Evolutionary conservation across 2,329 filamentous ascomycete genomes (phyloP), one percentile per base, ranked within the genome.

Genomic region (Pezizomycotina sp.): DNA sequence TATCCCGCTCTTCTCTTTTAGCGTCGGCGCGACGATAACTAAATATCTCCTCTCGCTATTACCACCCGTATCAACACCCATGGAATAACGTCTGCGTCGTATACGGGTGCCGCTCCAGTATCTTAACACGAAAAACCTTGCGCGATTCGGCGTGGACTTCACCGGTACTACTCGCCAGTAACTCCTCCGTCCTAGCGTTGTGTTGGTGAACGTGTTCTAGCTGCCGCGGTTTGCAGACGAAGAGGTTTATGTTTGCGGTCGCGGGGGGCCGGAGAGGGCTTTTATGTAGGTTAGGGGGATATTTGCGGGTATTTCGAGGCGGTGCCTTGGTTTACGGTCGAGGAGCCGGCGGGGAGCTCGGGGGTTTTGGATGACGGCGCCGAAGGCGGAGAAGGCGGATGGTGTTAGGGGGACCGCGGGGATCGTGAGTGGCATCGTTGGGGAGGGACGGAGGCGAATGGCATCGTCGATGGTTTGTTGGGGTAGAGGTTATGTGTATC

Each of bases 81-180:
- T 62, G 89, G 89, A 27, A 80, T 68, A 98, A 95, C 0, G 83
- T 92, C 61, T 98, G 89, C 1, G 80, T 80, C 1, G 89, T 95
- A 58, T 74, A 95, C 0, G 89, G 86, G 58, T 98, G 89, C 24
- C 89, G 68, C 57, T 98, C 89, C 19, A 95, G 69, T 38, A 92
- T 69, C 13, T 60, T 59, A 35, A 93, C 66, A 68, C 62, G 54
- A 92, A 79, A 3, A 67, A 42, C 2, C 50, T 47, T 25, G 44
- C 45, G 23, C 36, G 31, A 21, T 20, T 49, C 41, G 14, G 40
- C 42, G 46, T 36, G 49, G 31, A 13, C 35, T 45, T 16, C 42
- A 27, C 44, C 22, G n/a, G n/a, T n/a, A n/a, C n/a, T n/a, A n/a
- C n/a, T n/a, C n/a, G n/a, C n/a, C n/a, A n/a, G n/a, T 28, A 38